Conservation (phyloP, 768 basidiomycete genomes). For the Cystobasidium onofrii region DNA sequence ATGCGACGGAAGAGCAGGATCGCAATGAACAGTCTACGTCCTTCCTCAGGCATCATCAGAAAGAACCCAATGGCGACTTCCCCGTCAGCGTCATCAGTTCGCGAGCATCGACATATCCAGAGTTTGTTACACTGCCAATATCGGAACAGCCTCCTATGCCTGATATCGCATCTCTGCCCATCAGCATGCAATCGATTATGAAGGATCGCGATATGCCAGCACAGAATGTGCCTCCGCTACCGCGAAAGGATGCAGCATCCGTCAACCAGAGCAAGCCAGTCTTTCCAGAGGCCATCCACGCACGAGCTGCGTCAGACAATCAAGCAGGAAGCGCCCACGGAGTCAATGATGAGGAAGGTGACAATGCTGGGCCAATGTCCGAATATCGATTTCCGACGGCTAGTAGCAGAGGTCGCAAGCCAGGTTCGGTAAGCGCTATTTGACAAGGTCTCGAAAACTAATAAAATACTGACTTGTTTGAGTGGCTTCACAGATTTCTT, state of each 20-base stretch:
- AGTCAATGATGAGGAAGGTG: background rate
- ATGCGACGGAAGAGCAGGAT: background rate
- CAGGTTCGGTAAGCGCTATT: background rate
- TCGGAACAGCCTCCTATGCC: background rate
- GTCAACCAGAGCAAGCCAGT: background rate
- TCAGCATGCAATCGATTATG: background rate
- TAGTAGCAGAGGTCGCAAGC: background rate
- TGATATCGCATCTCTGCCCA: background rate
- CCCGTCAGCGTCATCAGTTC: constrained; percentile 8
- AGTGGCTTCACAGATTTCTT: too few relatives aligned
- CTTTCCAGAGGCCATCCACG: background rate
- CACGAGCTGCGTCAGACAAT: background rate
- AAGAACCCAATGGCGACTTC: background rate
- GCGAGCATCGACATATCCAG: background rate
- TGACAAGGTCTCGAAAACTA: too few relatives aligned
- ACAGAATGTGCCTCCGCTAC: background rate
- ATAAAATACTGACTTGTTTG: too few relatives aligned
- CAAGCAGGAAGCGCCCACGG: background rate
- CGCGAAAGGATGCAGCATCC: background rate
- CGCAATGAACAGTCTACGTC: background rate
- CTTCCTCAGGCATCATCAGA: background rate
- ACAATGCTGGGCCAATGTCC: background rate
- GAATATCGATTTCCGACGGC: constrained; percentile 6
- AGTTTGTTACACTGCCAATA: background rate
- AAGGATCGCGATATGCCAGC: background rate